Evolutionary conservation across 192 early-diverging fungal species (phyloP), one percentile per base, ranked within the genome.

Genomic region (Phlyctochytrium planicorne): DNA sequence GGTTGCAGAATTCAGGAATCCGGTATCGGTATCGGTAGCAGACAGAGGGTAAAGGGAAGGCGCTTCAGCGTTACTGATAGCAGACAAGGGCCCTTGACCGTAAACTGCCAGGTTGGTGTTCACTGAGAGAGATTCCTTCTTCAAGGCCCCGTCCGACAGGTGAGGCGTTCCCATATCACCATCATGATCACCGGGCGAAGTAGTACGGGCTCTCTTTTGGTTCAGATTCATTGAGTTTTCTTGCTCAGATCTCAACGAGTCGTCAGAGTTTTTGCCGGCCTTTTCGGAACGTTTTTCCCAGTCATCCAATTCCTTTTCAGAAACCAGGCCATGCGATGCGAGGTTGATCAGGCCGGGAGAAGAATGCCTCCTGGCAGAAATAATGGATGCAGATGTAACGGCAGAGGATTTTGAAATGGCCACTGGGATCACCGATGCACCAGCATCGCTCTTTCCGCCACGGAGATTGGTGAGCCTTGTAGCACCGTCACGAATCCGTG

Each of bases 401-500:
- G 20, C 34, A n/a, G 23, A 20, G 17, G 33, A 16, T n/a, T n/a
- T n/a, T n/a, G n/a, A n/a, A n/a, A n/a, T n/a, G 30, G 30, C 60
- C 10, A 31, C 60, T 4, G n/a, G 30, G 27, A 4, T 14, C 14
- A 37, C 40, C 14, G 52, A 25, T 23, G 23, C 34, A 4, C 36
- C 63, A 30, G 16, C 34, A 14, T n/a, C 23, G 14, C 20, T 10
- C 20, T 57, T 14, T 12, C 55, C 55, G 55, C 14, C 27, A 6
- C 55, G 10, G 12, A 57, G 10, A 27, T 25, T 29, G 27, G 16
- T 25, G 12, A 57, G 25, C 55, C 55, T 10, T 10, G 6, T 29
- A 27, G 14, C 27, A 6, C 69, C 69, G 32, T 71, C 69, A 63
- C 62, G 35, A 34, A 72, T 72, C 47, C 70, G 20, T 37, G 56